Percentiles rank a stretch among this genome's conserved stretches.
Conservation (phyloP, 1,139 yeast genomes). For the Lodderomyces parapsilosis region DNA sequence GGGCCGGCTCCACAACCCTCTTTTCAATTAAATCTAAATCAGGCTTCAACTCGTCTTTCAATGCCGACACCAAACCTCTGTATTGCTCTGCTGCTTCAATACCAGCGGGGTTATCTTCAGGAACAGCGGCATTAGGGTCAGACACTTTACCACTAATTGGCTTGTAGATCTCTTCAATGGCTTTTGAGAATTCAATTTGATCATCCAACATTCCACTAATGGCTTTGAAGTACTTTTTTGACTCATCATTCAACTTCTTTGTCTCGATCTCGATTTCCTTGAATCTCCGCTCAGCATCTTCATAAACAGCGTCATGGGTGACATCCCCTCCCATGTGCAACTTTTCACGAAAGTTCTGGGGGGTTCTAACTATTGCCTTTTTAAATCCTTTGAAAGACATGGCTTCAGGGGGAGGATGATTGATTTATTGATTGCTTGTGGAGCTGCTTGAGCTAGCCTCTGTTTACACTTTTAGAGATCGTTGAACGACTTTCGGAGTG, state of each 20-base stretch:
- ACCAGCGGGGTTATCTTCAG: slow-evolving; percentile 96
- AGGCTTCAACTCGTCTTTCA: slow-evolving; percentile 84
- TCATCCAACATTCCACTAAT: slow-evolving; percentile 91
- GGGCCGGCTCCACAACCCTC: slow-evolving; percentile 88
- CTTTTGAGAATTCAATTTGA: slow-evolving; percentile 90
- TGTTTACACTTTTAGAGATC: no score
- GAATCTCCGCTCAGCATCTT: slow-evolving; percentile 94
- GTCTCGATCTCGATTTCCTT: slow-evolving; percentile 89
- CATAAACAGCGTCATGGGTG: slow-evolving; percentile 84
- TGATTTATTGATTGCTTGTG: no score
- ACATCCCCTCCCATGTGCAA: slow-evolving; percentile 75
- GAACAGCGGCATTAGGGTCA: slow-evolving; percentile 80
- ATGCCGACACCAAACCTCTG: slow-evolving; percentile 79
- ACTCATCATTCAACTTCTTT: slow-evolving; percentile 84
- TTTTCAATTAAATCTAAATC: slow-evolving; percentile 91
- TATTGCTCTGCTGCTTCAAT: slow-evolving; percentile 92
- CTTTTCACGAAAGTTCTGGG: slow-evolving; percentile 75
- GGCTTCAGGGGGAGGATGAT: no score
- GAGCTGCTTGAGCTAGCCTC: no score
- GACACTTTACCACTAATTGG: slow-evolving; percentile 92
- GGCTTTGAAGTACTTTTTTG: slow-evolving; percentile 84
- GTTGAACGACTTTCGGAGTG: neutral
- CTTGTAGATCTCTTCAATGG: slow-evolving; percentile 92
- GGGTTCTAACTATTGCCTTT: slow-evolving; percentile 84
- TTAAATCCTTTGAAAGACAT: slow-evolving; percentile 96